Evolutionary conservation across 495 filamentous ascomycete genomes (phyloP).

Genomic region (Pyrenopolyporus hunteri): DNA sequence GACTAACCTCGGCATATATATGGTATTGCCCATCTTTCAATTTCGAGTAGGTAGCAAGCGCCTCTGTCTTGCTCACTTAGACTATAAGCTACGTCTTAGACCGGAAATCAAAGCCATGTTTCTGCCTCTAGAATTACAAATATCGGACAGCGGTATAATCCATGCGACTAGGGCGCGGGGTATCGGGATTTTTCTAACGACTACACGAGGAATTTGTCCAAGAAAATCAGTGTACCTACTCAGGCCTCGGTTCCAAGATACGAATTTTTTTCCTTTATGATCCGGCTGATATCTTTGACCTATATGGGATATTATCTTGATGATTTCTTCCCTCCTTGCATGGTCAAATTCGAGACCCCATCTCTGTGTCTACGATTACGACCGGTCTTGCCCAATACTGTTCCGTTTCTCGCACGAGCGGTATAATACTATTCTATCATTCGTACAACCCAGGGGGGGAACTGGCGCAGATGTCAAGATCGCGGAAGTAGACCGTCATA

Average conservation of each 20-base stretch:
- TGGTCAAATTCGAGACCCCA: not conserved
- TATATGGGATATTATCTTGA: not conserved
- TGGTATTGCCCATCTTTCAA: not conserved
- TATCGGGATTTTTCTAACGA: not conserved
- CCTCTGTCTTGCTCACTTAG: not conserved
- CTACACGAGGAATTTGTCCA: not conserved
- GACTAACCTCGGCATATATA: conserved; percentile 1
- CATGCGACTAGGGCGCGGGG: not conserved
- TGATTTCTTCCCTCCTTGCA: not conserved
- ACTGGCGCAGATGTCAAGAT: too few relatives aligned
- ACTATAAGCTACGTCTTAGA: too few relatives aligned
- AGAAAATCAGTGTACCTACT: not conserved
- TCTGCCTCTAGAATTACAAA: not conserved
- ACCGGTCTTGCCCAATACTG: not conserved
- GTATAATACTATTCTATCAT: not conserved
- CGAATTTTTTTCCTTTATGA: not conserved
- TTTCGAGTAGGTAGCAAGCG: not conserved
- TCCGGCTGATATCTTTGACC: not conserved
- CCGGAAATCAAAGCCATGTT: too few relatives aligned
- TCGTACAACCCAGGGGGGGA: not conserved
- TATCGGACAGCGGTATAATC: not conserved
- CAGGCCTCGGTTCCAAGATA: not conserved
- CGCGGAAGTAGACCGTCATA: not conserved
- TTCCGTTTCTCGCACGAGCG: not conserved
- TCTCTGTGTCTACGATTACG: not conserved